Base-by-base conservation (phyloP, 495 filamentous ascomycete species). In the Viridothelium virens region DNA sequence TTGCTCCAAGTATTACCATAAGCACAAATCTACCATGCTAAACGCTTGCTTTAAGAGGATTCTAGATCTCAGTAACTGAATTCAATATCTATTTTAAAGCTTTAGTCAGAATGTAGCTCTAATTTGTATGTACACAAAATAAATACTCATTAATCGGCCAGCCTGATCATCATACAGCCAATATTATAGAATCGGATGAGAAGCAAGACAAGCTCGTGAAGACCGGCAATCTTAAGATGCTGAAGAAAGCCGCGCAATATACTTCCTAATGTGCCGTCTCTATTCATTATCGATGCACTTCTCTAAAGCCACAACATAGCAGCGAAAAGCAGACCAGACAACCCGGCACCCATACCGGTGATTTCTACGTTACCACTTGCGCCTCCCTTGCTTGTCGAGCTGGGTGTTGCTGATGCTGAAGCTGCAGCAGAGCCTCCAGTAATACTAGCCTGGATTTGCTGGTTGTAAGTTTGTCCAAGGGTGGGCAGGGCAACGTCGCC, bases 401-500 rank as follows among this genome's bases (percentile, higher is more conserved):
- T 59, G 1, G 53, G 2, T 14, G 53, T n/a, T 36, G 53, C n/a
- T 18, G 63, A 37, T 31, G 44, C 14, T 4, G 48, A 37, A 50
- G 64, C 64, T 3, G 48, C 64, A 3, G 37, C 48, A 38, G 48
- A 31, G 16, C 47, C 64, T n/a, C 48, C 64, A 39, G 37, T 47
- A 33, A 66, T 66, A 25, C 38, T 61, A 18, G 48, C 11, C 9
- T 56, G 34, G 4, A 59, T 56, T 18, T 36, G 47, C 38, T 50
- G 47, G 14, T 66, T 38, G 33, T 33, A 53, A 7, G 46, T 83
- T 70, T 84, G 78, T 10, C 87, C 89, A 7, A 96, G 65, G 16
- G 83, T 88, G 0, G 91, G 91, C 11, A 93, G 80, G 6, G 83
- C 74, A 1, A 85, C 82, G 71, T 84, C 84, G 18, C 88, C 86